phyloP scores from a whole-genome alignment of 306 rosid species.

The Arachis hypogaea region DNA sequence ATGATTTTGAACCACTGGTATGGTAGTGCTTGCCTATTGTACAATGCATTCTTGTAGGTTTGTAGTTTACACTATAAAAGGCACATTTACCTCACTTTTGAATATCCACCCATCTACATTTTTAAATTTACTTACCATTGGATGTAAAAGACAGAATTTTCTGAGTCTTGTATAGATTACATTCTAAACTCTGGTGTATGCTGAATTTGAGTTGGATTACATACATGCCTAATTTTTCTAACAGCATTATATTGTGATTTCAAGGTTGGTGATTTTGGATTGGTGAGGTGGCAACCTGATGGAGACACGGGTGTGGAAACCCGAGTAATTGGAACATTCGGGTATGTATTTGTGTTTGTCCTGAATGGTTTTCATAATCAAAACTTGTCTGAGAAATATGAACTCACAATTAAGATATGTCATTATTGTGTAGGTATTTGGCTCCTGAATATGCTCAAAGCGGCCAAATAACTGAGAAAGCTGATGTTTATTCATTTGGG shows the following conservation, averaged over 20 bases:
- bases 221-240: conserved; percentile 34
- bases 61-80: neutral
- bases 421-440: conserved; percentile 66
- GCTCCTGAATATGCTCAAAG: conserved; percentile 99
- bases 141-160: conserved; percentile 3
- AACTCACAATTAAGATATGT: conserved; percentile 29
- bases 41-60: neutral
- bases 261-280: conserved; percentile 97
- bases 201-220: conserved; percentile 27
- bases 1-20: conserved; percentile 98
- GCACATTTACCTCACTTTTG: conserved; percentile 20
- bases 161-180: neutral
- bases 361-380: conserved; percentile 1
- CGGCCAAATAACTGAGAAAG: conserved; percentile 97
- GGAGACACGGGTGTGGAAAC: conserved; percentile 97
- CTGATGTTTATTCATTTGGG: conserved; percentile 96
- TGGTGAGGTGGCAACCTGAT: conserved; percentile 99
- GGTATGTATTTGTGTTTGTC: conserved; percentile 52
- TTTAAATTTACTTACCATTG: conserved; percentile 7
- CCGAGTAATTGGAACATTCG: conserved; percentile 96
- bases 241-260: conserved; percentile 31
- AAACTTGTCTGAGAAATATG: conserved; percentile 17
- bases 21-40: conserved; percentile 2
- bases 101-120: neutral
- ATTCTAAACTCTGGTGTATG: neutral